phyloP scores from a whole-genome alignment of 2,329 filamentous ascomycete species.

The Cercospora sp. region DNA sequence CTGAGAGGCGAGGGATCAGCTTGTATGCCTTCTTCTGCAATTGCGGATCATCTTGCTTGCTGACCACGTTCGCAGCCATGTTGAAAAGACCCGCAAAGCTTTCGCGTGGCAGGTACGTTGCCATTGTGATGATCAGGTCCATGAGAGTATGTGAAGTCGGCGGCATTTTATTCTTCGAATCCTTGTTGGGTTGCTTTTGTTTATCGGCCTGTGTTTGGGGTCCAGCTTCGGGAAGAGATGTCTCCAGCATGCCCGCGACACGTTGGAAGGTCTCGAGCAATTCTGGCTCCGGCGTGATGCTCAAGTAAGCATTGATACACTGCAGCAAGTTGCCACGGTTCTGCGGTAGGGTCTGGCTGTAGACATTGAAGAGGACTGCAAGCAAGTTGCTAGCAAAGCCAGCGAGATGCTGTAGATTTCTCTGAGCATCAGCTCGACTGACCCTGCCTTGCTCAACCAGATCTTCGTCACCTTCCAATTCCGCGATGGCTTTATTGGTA shows the following conservation, averaged over 20 bases:
- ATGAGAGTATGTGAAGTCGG: conserved; percentile 93
- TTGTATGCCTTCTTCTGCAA: conserved; percentile 99
- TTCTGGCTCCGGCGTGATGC: conserved; percentile 65
- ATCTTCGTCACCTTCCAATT: conserved; percentile 68
- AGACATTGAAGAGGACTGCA: conserved; percentile 97
- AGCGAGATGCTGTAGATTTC: conserved; percentile 80
- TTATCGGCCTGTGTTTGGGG: conserved; percentile 65
- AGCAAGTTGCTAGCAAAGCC: conserved; percentile 83
- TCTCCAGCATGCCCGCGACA: conserved; percentile 79
- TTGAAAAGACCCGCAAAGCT: conserved; percentile 84
- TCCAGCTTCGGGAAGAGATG: conserved; percentile 61
- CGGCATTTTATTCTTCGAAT: conserved; percentile 72
- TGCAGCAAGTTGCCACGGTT: conserved; percentile 87
- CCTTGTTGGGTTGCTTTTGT: conserved; percentile 51
- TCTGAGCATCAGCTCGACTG: conserved; percentile 69
- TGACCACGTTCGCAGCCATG: conserved; percentile 80
- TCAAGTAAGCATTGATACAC: conserved; percentile 92
- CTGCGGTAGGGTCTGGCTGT: conserved; percentile 92
- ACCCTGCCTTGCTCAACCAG: conserved; percentile 76
- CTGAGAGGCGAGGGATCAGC: conserved; percentile 84
- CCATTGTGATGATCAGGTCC: conserved; percentile 95
- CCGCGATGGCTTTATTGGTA: conserved; percentile 79
- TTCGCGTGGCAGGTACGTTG: conserved; percentile 83
- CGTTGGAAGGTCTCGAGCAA: conserved; percentile 85
- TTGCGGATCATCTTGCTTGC: conserved; percentile 80